Base-by-base conservation (phyloP, 192 early-diverging fungal species). In the Coemansia sp. region DNA sequence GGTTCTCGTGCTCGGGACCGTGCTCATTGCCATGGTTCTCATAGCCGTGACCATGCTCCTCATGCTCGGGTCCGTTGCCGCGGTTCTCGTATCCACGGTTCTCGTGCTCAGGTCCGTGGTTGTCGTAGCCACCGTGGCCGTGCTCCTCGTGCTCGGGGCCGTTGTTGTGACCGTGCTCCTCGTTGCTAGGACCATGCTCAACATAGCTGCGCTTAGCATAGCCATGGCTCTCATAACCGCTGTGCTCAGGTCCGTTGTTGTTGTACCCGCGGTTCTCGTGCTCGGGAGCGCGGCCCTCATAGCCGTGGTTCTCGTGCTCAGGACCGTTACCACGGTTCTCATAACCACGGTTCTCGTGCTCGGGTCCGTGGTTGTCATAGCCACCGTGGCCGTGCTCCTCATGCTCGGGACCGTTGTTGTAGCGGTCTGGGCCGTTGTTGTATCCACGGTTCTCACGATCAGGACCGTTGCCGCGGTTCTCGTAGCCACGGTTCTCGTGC, bases 171-270 rank as follows among this genome's bases (percentile, higher is more conserved):
- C 35, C 56, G 11, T 53, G 50, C 45, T 55, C 59, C 6, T 61
- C 30, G 61, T 62, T 52, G 50, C 62, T 61, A 16, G 64, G 64
- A 30, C 59, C 64, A 22, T 61, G 20, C 70, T 72, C 69, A 44
- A 65, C 62, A 22, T 65, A 64, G 63, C 69, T 53, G 37, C 70
- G 70, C 59, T 61, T 60, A 52, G 60, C 45, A 61, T 73, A 67
- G 56, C 53, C 40, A 40, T 60, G 56, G 30, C 59, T 61, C 64
- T 73, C 44, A 34, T 68, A 62, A 1, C 37, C 56, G 45, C 44
- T 18, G 29, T 61, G 39, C 12, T 40, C 64, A 1, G 43, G 43
- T 32, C 49, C 18, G 30, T 37, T 58, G 18, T 52, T 61, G 59
- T 64, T 44, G 60, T 66, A 61, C 50, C 45, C 67, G 45, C 59